Base-by-base conservation (phyloP, 1,284 basidiomycete species). In the Puccinia novopanici region DNA sequence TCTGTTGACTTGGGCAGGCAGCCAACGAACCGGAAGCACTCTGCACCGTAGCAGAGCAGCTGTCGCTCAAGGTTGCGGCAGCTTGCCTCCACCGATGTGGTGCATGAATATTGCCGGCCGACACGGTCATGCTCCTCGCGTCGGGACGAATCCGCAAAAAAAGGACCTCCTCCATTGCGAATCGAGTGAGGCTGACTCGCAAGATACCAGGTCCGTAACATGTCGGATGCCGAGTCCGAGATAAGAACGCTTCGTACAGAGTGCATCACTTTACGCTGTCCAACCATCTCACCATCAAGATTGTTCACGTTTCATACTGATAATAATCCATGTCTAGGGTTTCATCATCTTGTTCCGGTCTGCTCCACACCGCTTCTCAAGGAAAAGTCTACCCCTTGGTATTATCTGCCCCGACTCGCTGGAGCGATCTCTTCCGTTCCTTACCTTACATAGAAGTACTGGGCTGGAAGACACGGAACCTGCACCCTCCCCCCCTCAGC, bases 261-360 rank as follows among this genome's bases (percentile, higher is more conserved):
- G 24, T 54, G 24, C 50, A 71, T 71, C 68, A 52, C 50, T 54
- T 54, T 13, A 71, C 54, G 27, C 37, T 63, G 22, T 13, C 27
- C 27, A 54, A 54, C 45, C 67, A 70, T 8, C 68, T 27, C 8
- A 40, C 50, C 34, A 40, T 34, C 6, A 52, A 37, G 54, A 24
- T 13, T 22, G 30, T 52, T 71, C 50, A 40, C 52, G 68, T 71
- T 54, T 71, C 50, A 71, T 6, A 54, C 2, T 54, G 27, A 37
- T 71, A 71, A 37, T n/a, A 27, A 55, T 67, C 27, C 17, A 30
- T 50, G 2, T 9, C 12, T 54, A n/a, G 48, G 8, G 68, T 71
- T 54, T 71, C 68, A 71, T 52, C 30, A 71, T 71, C 30, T 22
- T 71, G 68, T 40, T 54, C 68, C 68, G 68, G n/a, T 71, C 68